phyloP scores from a whole-genome alignment of 139 green algal genomes.

The Chlorella sp. region DNA sequence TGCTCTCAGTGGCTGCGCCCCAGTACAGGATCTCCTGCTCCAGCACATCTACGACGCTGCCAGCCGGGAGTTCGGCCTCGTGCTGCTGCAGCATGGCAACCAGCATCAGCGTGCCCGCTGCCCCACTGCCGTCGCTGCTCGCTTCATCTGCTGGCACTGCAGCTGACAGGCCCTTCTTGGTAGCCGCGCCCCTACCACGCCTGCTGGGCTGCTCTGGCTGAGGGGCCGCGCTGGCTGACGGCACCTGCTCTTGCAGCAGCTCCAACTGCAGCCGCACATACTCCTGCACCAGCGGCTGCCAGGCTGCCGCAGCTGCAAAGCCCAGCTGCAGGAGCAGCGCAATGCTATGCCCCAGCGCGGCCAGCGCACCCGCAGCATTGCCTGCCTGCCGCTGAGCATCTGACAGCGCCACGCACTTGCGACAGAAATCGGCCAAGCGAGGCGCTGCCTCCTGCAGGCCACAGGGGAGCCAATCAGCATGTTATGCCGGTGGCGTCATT shows the following conservation, averaged over 20 bases:
- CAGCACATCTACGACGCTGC: neutral
- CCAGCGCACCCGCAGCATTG: neutral
- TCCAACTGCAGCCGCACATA: slow-evolving; percentile 22
- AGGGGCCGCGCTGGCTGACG: neutral
- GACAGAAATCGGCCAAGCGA: neutral
- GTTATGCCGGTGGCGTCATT: neutral
- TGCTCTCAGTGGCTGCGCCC: neutral
- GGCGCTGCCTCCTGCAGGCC: neutral
- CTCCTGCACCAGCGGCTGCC: slow-evolving; percentile 20
- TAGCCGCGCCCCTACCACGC: neutral
- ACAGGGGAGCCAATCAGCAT: neutral
- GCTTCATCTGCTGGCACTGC: neutral
- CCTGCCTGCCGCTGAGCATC: slow-evolving; percentile 22
- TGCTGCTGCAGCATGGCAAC: neutral
- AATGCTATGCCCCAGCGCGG: slow-evolving; percentile 1
- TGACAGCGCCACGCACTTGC: neutral
- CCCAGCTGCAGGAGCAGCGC: slow-evolving; percentile 22
- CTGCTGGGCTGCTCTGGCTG: neutral
- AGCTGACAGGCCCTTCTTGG: slow-evolving; percentile 1
- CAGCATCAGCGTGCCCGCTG: neutral
- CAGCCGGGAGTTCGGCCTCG: neutral
- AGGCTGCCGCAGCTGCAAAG: neutral
- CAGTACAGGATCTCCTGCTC: slow-evolving; percentile 11
- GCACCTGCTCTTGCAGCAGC: neutral
- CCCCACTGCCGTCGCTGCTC: neutral